These are phyloP conservation scores for Volvox carteri DNA, from an alignment of 163 green algal genomes.

Conservation along the genomic window DNA sequence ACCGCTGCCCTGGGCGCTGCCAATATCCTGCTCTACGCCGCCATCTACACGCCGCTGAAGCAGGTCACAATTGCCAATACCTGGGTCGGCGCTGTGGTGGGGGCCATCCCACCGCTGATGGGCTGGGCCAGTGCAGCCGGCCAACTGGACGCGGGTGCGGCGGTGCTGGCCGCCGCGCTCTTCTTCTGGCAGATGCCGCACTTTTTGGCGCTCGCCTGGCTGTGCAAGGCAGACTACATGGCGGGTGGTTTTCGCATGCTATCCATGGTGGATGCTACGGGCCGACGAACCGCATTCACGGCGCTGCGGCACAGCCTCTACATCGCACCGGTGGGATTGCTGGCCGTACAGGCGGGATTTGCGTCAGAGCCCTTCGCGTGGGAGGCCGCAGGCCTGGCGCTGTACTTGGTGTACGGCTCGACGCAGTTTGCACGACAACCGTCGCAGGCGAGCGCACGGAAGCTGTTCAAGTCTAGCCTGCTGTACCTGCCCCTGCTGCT, in stretches of 20 bases:
- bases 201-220: constrained; percentile 97
- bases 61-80: constrained; percentile 93
- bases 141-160: constrained; percentile 84
- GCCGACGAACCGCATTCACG: constrained; percentile 85
- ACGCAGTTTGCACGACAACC: constrained; percentile 74
- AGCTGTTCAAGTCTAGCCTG: constrained; percentile 91
- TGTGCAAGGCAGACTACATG: constrained; percentile 94
- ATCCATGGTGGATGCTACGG: constrained; percentile 85
- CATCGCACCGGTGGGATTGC: constrained; percentile 54
- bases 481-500: constrained; percentile 95
- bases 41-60: constrained; percentile 98
- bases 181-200: constrained; percentile 99
- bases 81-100: constrained; percentile 98
- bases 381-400: constrained; percentile 79
- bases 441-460: constrained; percentile 71
- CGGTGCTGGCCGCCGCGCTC: constrained; percentile 88
- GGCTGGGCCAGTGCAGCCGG: constrained; percentile 92
- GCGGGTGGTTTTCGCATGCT: constrained; percentile 96
- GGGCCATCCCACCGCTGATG: constrained; percentile 98
- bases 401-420: constrained; percentile 63
- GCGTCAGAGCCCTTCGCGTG: constrained; percentile 78
- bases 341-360: constrained; percentile 62
- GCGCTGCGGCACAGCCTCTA: constrained; percentile 91
- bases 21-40: constrained; percentile 98
- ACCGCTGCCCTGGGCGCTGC: constrained; percentile 89